A percentile compares a stretch with the other conserved stretches of the same genome.
These are phyloP conservation scores for Alisma plantagoaquatica DNA, from an alignment of 106 monocot species.

Conservation along the genomic window DNA sequence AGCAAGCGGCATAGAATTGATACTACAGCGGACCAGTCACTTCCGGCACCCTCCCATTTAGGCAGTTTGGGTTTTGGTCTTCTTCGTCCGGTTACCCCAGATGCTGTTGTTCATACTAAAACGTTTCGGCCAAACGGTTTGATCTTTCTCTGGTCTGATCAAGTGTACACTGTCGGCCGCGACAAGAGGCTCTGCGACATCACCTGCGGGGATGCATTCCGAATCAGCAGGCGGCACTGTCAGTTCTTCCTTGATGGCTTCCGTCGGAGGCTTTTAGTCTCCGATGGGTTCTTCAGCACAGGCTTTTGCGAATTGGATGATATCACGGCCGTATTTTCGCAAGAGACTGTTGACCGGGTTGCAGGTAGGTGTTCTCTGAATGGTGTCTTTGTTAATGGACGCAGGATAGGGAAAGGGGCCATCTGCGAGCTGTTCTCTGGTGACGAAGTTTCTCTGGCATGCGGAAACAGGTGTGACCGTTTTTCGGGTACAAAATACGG, in stretches of 20 bases:
- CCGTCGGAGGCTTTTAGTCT: slow-evolving; percentile 30
- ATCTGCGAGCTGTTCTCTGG: slow-evolving; percentile 30
- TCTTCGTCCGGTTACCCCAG: slow-evolving; percentile 23
- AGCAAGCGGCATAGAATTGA: too few species aligned
- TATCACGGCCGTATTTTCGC: not conserved
- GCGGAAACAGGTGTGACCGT: slow-evolving; percentile 1
- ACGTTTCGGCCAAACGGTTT: not conserved
- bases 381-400: slow-evolving; percentile 53
- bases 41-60: too few species aligned
- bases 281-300: slow-evolving; percentile 35
- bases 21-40: too few species aligned
- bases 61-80: not conserved
- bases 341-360: too few species aligned
- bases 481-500: slow-evolving; percentile 5
- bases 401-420: slow-evolving; percentile 21
- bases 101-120: not conserved
- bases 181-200: slow-evolving; percentile 14
- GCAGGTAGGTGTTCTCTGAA: slow-evolving; percentile 26
- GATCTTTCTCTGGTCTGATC: slow-evolving; percentile 33
- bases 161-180: slow-evolving; percentile 60
- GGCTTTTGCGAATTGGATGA: not conserved
- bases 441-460: slow-evolving; percentile 43
- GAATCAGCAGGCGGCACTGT: slow-evolving; percentile 50
- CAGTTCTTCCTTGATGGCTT: slow-evolving; percentile 40
- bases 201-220: slow-evolving; percentile 9